Conservation (phyloP, 2,329 filamentous ascomycete species). For the Diaporthe sp. region DNA sequence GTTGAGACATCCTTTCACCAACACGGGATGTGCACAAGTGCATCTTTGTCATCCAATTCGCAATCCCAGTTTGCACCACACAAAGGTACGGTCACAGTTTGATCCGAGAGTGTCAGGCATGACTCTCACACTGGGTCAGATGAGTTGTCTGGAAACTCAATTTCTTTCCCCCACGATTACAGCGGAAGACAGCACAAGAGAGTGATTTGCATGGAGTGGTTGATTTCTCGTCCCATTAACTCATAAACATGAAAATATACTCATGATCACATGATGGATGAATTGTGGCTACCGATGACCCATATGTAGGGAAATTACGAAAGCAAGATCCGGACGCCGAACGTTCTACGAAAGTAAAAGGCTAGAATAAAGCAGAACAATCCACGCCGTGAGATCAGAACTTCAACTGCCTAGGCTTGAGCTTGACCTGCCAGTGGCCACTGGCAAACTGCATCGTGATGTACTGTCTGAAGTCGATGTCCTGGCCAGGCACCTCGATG, state of each 20-base stretch:
- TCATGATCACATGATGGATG: neutral
- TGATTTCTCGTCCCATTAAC: neutral
- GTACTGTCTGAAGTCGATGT: conserved; percentile 44
- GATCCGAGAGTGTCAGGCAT: neutral
- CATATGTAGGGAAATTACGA: neutral
- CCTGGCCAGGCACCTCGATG: conserved; percentile 42
- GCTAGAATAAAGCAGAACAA: neutral
- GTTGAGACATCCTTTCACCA: neutral
- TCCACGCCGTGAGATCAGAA: neutral
- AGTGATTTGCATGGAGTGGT: no score
- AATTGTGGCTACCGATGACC: neutral
- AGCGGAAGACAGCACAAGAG: neutral
- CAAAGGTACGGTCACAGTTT: neutral
- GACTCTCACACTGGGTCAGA: neutral
- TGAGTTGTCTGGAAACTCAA: neutral
- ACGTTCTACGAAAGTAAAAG: neutral
- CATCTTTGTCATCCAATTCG: neutral
- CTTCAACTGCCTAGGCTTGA: conserved; percentile 13
- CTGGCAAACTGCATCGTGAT: conserved; percentile 45
- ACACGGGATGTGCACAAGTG: neutral
- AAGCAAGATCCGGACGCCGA: neutral
- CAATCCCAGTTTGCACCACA: neutral
- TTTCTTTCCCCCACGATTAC: neutral
- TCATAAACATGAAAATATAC: neutral
- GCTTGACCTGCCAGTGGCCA: conserved; percentile 44